Base-by-base conservation (phyloP, 2,329 filamentous ascomycete species). In the Aspergillus thermomutatus region DNA sequence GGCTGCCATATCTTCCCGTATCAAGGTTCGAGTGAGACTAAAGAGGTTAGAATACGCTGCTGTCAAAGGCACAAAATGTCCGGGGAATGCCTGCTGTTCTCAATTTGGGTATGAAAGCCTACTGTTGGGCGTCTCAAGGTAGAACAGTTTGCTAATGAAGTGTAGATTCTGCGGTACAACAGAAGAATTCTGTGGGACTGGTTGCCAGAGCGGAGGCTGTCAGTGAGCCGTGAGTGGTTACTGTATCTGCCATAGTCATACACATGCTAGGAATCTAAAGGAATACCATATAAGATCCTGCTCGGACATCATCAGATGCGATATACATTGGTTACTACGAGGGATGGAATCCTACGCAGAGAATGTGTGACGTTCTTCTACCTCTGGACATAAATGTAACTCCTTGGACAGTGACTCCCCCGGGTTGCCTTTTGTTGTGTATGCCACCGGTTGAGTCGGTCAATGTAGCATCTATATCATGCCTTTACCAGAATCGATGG, bases 291-390 rank as follows among this genome's bases (percentile, higher is more conserved):
- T 6, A 10, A 56, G 58, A 3, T 60, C 55, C 2, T 57, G 54
- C 27, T 55, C 50, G 55, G 21, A 45, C 54, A n/a, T 60, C 57
- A 23, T 55, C 53, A 17, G 41, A 59, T 17, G 19, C n/a, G 8
- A 23, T 51, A 1, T 56, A 61, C 10, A 55, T 57, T 19, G 61
- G 61, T 10, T 63, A 63, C 51, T 63, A 60, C 43, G 57, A 63
- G 43, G 49, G 46, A 9, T 63, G 59, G 61, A 60, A 51, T 34
- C 25, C 17, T 23, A 6, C 28, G 28, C 28, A 56, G 7, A 48
- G 25, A 2, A 11, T 21, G 2, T 63, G 59, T 19, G 59, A 59
- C 19, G 48, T 53, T 21, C 14, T 60, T 5, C 21, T 37, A 9
- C 59, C 59, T 2, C 8, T 40, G 19, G 41, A 61, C 50, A 61